Evolutionary conservation across 2,329 filamentous ascomycete genomes (phyloP), one percentile per base, ranked within the genome.

Genomic region (Penicillium hordei): DNA sequence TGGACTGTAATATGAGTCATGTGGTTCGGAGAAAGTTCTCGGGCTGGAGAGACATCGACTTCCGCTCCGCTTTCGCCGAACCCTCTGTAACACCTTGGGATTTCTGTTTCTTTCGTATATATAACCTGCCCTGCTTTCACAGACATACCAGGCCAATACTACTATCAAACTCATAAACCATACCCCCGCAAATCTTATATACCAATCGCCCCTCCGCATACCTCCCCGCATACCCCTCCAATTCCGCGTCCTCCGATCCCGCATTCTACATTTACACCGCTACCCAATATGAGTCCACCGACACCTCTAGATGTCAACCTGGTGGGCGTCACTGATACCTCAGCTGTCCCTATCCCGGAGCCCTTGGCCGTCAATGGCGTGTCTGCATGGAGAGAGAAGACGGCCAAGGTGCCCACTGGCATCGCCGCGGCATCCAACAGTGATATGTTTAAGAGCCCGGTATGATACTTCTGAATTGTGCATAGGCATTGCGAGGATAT

Each of bases 401-500:
- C 61, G 50, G 89, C 88, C 3, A 86, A 85, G 68, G 80, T 94
- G 39, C 81, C 89, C 61, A 90, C 87, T 19, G 89, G 89, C 38
- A 84, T 91, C 46, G 93, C 93, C 33, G 90, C 91, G 10, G 82
- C 84, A 50, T 88, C 89, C 2, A 87, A 88, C 74, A 90, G 90
- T 73, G 89, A 93, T 67, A 86, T 89, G 80, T 97, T 95, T 77
- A 94, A 94, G 76, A 86, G 86, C 52, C 82, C 85, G 54, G 87
- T 90, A 75, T 67, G 83, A 54, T 48, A 46, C n/a, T n/a, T 70
- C 33, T 21, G 5, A 13, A 54, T 21, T 21, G 12, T 13, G 21
- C 31, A 25, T 43, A 15, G 34, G 9, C 8, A 29, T 45, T 3
- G 17, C 12, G 15, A 19, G 21, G 17, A 29, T 48, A 44, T 31